These are phyloP conservation scores for Syncephalastrum sp. DNA, from an alignment of 371 early-diverging fungal species.

Conservation along the genomic window DNA sequence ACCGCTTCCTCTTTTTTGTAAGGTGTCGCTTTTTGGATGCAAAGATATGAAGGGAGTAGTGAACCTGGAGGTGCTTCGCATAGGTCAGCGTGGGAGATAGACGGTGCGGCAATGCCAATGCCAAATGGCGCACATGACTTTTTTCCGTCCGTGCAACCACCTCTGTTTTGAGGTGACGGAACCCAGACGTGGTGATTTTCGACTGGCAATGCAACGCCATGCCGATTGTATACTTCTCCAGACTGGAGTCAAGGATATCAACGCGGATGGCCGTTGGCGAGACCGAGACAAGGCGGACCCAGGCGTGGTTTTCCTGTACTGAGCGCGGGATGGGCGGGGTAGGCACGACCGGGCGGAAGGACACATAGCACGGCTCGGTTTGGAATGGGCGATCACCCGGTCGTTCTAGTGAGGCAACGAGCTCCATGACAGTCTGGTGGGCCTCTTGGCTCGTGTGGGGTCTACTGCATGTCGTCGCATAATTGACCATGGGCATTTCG, in stretches of 20 bases:
- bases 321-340: background rate
- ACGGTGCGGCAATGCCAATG: background rate
- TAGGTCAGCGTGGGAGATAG: slow-evolving; percentile 4
- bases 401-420: slow-evolving; percentile 28
- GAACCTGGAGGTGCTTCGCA: background rate
- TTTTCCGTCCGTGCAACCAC: background rate
- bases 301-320: background rate
- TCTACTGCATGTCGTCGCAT: slow-evolving; percentile 2
- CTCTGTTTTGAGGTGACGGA: background rate
- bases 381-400: slow-evolving; percentile 21
- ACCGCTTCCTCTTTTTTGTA: slow-evolving; percentile 4
- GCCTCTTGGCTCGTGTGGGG: slow-evolving; percentile 18
- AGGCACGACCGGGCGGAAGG: slow-evolving; percentile 23
- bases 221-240: background rate
- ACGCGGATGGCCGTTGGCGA: background rate
- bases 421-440: background rate
- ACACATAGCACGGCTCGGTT: slow-evolving; percentile 23
- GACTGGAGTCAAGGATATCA: background rate
- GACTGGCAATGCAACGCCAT: slow-evolving; percentile 12
- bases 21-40: slow-evolving; percentile 1
- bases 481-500: slow-evolving; percentile 42
- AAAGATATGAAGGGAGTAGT: slow-evolving; percentile 2
- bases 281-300: background rate
- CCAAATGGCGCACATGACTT: background rate
- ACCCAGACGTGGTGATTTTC: slow-evolving; percentile 8